phyloP scores from a whole-genome alignment of 75 land plant genomes.

The Pinus taeda region DNA sequence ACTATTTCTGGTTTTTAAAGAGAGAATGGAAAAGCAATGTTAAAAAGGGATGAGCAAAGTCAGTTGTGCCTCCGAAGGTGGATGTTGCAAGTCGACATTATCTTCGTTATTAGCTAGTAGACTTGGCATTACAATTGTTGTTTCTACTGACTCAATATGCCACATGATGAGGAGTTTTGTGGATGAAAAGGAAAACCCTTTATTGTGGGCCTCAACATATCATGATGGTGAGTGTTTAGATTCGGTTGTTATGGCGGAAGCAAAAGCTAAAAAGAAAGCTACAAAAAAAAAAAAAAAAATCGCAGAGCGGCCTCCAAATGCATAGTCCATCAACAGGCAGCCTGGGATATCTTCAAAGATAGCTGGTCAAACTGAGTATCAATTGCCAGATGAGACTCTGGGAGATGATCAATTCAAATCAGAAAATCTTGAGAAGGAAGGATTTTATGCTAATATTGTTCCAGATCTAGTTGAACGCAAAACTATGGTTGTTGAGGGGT shows the following conservation, averaged over 20 bases:
- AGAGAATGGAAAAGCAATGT: slow-evolving; percentile 72
- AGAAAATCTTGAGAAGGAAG: neutral
- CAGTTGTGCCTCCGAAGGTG: slow-evolving; percentile 77
- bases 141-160: slow-evolving; percentile 50
- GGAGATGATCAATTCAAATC: neutral
- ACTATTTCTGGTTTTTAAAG: slow-evolving; percentile 95
- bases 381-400: neutral
- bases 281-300: slow-evolving; percentile 2
- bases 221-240: slow-evolving; percentile 56
- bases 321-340: neutral
- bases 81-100: slow-evolving; percentile 5
- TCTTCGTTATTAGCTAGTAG: slow-evolving; percentile 16
- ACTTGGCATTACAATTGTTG: slow-evolving; percentile 55
- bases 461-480: slow-evolving; percentile 26
- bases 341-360: neutral
- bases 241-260: slow-evolving; percentile 33
- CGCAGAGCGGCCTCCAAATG: slow-evolving; percentile 7
- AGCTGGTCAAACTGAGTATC: neutral
- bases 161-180: slow-evolving; percentile 61
- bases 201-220: slow-evolving; percentile 52
- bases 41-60: slow-evolving; percentile 36
- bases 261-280: slow-evolving; percentile 28
- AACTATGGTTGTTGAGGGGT: slow-evolving; percentile 45
- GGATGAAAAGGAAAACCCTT: slow-evolving; percentile 40
- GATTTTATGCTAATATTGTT: neutral